Evolutionary conservation across 371 early-diverging fungal species (phyloP).

Genomic region (Mortierella sp.): DNA sequence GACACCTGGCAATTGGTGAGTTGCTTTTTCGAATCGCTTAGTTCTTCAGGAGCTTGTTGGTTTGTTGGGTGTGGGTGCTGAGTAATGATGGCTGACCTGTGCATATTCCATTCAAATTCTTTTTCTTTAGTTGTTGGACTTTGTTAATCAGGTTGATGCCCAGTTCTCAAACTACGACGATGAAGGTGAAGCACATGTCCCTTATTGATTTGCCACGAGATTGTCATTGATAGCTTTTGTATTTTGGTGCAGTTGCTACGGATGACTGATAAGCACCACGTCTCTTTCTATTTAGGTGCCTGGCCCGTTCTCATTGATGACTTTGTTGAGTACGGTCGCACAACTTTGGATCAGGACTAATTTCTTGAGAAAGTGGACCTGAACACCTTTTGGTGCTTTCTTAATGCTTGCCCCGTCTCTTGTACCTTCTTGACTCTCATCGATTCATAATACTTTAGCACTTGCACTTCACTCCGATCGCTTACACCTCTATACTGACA

Average conservation of each 20-base stretch:
- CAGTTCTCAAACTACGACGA: conserved; percentile 79
- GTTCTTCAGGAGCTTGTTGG: neutral
- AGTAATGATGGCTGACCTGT: too few relatives aligned
- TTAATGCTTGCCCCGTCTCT: neutral
- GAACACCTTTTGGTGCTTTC: neutral
- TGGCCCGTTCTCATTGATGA: conserved; percentile 46
- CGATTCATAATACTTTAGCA: too few relatives aligned
- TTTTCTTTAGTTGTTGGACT: conserved; percentile 79
- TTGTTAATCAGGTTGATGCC: conserved; percentile 72
- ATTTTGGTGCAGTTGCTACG: neutral
- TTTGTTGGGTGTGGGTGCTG: neutral
- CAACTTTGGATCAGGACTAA: conserved; percentile 42
- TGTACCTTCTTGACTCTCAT: neutral
- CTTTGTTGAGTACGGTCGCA: conserved; percentile 53
- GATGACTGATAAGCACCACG: neutral
- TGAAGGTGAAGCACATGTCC: conserved; percentile 65
- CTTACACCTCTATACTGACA: too few relatives aligned
- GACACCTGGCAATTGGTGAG: conserved; percentile 90
- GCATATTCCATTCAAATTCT: neutral
- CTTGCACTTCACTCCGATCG: too few relatives aligned
- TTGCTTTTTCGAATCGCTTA: neutral
- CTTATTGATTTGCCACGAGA: neutral
- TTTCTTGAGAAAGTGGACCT: neutral
- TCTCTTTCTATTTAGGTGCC: conserved; percentile 21
- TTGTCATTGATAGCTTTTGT: neutral